Evolutionary conservation across 2,329 filamentous ascomycete species (phyloP).

Genomic region (Fusarium fracticaudum): DNA sequence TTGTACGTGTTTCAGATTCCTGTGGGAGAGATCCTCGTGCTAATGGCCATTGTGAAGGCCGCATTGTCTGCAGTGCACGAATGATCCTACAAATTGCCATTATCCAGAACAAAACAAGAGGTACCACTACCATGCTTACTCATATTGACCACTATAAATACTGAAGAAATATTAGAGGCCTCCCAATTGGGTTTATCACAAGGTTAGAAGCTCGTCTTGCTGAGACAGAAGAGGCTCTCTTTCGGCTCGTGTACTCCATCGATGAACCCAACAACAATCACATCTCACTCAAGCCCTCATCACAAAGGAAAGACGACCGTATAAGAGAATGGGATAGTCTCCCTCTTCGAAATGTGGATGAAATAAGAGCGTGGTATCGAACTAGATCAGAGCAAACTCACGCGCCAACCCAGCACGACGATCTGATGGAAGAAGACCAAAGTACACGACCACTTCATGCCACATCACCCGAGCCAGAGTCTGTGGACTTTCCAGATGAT

Average conservation of each 20-base stretch:
- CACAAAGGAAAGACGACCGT: constrained; percentile 41
- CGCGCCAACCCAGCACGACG: neutral
- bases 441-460: neutral
- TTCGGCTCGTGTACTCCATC: constrained; percentile 33
- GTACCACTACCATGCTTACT: constrained; percentile 12
- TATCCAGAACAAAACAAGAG: constrained; percentile 49
- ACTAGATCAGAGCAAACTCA: neutral
- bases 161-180: constrained; percentile 39
- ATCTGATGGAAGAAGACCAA: neutral
- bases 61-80: constrained; percentile 44
- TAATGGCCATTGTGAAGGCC: constrained; percentile 26
- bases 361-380: constrained; percentile 39
- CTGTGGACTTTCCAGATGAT: neutral
- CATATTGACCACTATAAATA: neutral
- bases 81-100: constrained; percentile 44
- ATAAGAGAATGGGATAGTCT: constrained; percentile 44
- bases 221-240: constrained; percentile 46
- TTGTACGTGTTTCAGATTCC: constrained; percentile 6
- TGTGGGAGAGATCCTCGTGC: fast-evolving
- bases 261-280: neutral
- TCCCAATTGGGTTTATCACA: constrained; percentile 52
- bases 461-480: neutral
- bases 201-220: constrained; percentile 50
- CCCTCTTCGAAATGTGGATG: constrained; percentile 26
- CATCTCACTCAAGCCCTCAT: neutral